Conservation (phyloP, 495 filamentous ascomycete genomes). For the Podospora australis region DNA sequence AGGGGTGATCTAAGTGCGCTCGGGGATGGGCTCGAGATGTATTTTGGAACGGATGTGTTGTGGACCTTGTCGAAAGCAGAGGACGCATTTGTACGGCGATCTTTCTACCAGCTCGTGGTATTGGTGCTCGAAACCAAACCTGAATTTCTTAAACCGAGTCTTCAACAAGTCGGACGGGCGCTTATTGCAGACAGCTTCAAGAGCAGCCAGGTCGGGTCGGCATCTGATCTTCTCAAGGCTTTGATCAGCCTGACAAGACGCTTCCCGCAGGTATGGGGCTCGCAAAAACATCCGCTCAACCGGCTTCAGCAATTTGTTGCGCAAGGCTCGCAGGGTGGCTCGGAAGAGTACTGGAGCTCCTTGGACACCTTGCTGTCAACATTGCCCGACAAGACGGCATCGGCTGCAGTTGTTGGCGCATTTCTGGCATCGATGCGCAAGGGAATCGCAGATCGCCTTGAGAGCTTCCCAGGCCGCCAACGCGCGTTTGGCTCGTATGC, state of each 20-base stretch:
- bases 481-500: constrained; percentile 72
- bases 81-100: constrained; percentile 65
- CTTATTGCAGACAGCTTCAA: constrained; percentile 65
- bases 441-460: constrained; percentile 67
- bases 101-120: constrained; percentile 62
- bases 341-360: constrained; percentile 63
- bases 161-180: constrained; percentile 56
- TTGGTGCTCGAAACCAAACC: constrained; percentile 51
- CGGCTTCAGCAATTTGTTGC: constrained; percentile 68
- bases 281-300: constrained; percentile 57
- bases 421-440: constrained; percentile 59
- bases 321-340: constrained; percentile 71
- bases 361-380: constrained; percentile 52
- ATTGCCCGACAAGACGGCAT: constrained; percentile 51
- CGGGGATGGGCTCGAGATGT: constrained; percentile 40
- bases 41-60: constrained; percentile 57
- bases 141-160: constrained; percentile 39
- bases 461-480: constrained; percentile 57
- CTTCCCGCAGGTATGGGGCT: constrained; percentile 66
- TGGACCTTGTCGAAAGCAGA: constrained; percentile 66
- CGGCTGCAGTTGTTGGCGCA: constrained; percentile 41
- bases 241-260: constrained; percentile 54
- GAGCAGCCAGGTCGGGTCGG: constrained; percentile 63
- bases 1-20: constrained; percentile 49
- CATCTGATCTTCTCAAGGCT: constrained; percentile 58